These are phyloP conservation scores for Chlamydomonas incerta DNA, from an alignment of 139 green algal species.

Conservation along the genomic window DNA sequence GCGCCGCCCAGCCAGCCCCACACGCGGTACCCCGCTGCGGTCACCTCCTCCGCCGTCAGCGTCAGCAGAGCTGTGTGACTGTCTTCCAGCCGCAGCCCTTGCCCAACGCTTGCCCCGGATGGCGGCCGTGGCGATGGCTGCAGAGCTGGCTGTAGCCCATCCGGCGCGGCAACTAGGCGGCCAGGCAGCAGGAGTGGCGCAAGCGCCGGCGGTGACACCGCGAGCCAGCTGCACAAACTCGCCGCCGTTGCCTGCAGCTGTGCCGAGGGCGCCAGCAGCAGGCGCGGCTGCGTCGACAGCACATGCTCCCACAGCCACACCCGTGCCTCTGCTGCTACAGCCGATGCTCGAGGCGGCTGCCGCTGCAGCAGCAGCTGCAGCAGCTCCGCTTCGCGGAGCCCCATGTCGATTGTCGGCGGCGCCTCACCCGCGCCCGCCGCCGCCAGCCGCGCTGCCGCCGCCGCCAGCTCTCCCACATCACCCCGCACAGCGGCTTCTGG, in stretches of 20 bases:
- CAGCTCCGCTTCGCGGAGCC: neutral
- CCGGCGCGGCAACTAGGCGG: no score
- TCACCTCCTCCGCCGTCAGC: neutral
- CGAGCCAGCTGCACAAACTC: neutral
- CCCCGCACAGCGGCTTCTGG: neutral
- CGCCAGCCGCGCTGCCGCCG: neutral
- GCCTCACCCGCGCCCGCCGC: neutral
- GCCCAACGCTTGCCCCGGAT: no score
- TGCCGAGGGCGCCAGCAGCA: conserved; percentile 8
- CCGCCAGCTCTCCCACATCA: no score
- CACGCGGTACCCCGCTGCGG: neutral
- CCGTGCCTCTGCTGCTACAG: neutral
- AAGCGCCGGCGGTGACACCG: conserved; percentile 2
- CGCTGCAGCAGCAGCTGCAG: neutral
- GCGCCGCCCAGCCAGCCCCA: conserved; percentile 27
- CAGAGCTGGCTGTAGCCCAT: neutral
- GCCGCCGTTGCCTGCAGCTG: neutral
- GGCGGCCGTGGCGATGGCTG: neutral
- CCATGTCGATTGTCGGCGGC: neutral
- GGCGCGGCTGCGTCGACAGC: neutral
- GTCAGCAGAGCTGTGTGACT: neutral
- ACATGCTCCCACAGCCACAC: conserved; percentile 11
- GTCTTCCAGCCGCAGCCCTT: neutral
- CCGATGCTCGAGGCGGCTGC: neutral
- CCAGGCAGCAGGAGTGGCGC: neutral